phyloP scores from a whole-genome alignment of 208 protist genomes.

The Crithidia mellificae region DNA sequence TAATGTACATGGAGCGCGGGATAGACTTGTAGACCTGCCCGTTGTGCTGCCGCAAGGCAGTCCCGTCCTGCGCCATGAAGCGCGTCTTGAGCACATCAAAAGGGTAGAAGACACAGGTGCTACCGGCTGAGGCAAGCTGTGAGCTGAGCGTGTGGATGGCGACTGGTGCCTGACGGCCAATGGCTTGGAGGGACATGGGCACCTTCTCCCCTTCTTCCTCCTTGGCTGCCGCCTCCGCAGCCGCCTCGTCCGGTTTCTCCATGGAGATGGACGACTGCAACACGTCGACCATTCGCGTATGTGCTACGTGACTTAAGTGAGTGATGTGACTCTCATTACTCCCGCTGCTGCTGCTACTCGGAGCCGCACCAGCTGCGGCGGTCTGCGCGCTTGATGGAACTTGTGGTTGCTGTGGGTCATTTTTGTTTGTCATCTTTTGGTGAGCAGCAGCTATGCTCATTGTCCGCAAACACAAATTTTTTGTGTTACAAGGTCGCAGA shows the following conservation, averaged over 20 bases:
- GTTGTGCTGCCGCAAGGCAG: slow-evolving; percentile 52
- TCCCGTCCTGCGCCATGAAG: slow-evolving; percentile 82
- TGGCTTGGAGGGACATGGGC: slow-evolving; percentile 33
- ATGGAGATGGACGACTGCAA: slow-evolving; percentile 15
- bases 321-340: no score
- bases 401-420: no score
- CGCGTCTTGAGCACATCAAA: slow-evolving; percentile 90
- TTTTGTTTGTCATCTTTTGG: no score
- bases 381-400: no score
- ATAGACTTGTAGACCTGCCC: slow-evolving; percentile 54
- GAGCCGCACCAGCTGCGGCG: no score
- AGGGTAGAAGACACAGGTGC: slow-evolving; percentile 83
- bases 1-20: slow-evolving; percentile 31
- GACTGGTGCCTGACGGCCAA: slow-evolving; percentile 46
- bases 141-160: slow-evolving; percentile 62
- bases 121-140: slow-evolving; percentile 65
- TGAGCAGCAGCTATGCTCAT: no score
- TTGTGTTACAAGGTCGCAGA: no score
- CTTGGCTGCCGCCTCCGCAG: background rate
- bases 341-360: no score
- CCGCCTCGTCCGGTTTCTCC: background rate
- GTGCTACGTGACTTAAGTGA: background rate
- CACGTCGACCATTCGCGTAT: background rate
- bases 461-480: no score
- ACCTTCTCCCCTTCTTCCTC: background rate